These are phyloP conservation scores for Phytopythium sindhum DNA, from an alignment of 352 stramenopile genomes.

Conservation along the genomic window DNA sequence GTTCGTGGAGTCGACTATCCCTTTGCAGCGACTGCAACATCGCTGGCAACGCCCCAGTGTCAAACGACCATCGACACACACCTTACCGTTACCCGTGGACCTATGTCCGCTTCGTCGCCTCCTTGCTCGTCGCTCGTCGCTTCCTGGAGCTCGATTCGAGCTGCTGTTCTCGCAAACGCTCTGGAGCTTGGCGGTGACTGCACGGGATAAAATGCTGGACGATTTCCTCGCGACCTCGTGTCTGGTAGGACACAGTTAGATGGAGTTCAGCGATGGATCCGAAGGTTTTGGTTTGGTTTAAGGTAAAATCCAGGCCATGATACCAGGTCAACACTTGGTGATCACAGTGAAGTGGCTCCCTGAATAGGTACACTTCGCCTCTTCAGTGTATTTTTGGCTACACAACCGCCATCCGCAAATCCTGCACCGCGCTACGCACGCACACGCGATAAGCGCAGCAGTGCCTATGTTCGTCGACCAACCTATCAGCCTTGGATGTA, in stretches of 20 bases:
- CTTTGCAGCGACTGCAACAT: neutral
- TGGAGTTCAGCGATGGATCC: neutral
- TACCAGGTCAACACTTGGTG: neutral
- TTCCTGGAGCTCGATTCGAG: neutral
- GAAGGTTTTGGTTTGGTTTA: neutral
- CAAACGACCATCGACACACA: neutral
- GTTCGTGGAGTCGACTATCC: neutral
- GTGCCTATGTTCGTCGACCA: no score
- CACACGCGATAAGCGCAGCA: no score
- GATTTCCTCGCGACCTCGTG: neutral
- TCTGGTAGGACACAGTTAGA: neutral
- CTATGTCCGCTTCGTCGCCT: neutral
- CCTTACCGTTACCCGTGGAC: no score
- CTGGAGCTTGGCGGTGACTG: neutral
- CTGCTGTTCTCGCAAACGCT: neutral
- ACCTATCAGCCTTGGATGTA: no score
- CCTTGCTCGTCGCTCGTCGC: neutral
- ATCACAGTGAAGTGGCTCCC: neutral
- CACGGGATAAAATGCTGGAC: neutral
- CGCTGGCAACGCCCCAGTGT: neutral
- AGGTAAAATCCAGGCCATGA: neutral
- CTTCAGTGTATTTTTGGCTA: neutral
- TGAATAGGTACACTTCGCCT: neutral
- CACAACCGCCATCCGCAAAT: neutral
- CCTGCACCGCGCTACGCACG: neutral